These are phyloP conservation scores for Fusarium nurragi DNA, from an alignment of 2,329 filamentous ascomycete genomes.

Conservation along the genomic window DNA sequence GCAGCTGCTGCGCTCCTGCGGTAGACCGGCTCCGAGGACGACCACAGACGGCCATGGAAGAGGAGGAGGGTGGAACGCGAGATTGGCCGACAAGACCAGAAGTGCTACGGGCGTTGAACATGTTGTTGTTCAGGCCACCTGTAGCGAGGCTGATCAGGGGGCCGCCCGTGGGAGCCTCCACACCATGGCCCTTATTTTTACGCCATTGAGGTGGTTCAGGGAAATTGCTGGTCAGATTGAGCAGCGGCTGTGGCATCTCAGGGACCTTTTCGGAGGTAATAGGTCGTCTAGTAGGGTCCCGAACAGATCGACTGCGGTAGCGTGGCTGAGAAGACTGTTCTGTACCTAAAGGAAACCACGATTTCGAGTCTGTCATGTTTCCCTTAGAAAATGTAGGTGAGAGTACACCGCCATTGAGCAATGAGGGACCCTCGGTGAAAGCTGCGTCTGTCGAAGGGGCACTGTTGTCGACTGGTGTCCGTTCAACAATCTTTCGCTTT, in stretches of 20 bases:
- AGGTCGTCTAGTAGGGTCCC: constrained; percentile 30
- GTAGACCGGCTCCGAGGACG: constrained; percentile 44
- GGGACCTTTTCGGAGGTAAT: constrained; percentile 42
- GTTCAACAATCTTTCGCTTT: constrained; percentile 52
- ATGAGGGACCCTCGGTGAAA: constrained; percentile 66
- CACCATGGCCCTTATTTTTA: constrained; percentile 61
- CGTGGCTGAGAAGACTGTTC: constrained; percentile 48
- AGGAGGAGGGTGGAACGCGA: constrained; percentile 27
- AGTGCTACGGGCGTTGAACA: constrained; percentile 16
- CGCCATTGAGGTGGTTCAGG: constrained; percentile 69
- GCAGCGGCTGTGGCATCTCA: constrained; percentile 65
- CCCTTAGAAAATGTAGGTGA: constrained; percentile 37
- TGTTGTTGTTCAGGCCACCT: constrained; percentile 35
- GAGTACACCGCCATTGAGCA: constrained; percentile 58
- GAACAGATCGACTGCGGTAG: constrained; percentile 44
- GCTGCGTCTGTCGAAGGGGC: constrained; percentile 46
- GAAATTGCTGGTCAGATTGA: constrained; percentile 71
- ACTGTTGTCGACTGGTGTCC: constrained; percentile 44
- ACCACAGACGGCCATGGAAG: constrained; percentile 18
- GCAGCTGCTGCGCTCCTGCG: constrained; percentile 27
- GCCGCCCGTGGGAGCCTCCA: constrained; percentile 52
- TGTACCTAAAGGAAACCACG: constrained; percentile 52
- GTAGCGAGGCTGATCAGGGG: constrained; percentile 60
- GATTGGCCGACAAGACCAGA: constrained; percentile 35
- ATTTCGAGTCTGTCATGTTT: constrained; percentile 44